Percentiles rank a stretch among this genome's conserved stretches.
Conservation (phyloP, 805 yeast species). For the Hanseniaspora meyeri region DNA sequence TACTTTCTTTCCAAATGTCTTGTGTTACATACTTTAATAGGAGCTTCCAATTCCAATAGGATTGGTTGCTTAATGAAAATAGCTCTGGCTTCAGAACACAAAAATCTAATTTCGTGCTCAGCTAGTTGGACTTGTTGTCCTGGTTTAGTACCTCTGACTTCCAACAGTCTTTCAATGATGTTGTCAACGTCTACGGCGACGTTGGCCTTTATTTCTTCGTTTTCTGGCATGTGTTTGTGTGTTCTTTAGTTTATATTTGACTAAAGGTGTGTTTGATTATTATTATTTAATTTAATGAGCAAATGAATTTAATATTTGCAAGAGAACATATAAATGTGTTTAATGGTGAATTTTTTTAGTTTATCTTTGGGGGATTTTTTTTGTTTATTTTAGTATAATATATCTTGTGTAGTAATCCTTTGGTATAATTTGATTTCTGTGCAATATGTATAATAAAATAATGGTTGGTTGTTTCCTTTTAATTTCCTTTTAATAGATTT, state of each 20-base stretch:
- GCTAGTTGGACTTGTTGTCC: constrained; percentile 91
- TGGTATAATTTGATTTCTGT: neutral
- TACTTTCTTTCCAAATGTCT: constrained; percentile 24
- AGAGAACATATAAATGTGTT: neutral
- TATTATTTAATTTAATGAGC: neutral
- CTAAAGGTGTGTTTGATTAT: neutral
- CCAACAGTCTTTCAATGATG: constrained; percentile 88
- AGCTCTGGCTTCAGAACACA: constrained; percentile 96
- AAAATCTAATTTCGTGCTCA: constrained; percentile 86
- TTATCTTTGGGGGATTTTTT: neutral
- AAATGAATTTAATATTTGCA: neutral
- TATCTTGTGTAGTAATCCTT: neutral
- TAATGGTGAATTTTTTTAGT: neutral
- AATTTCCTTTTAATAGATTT: no score
- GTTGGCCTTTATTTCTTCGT: constrained; percentile 11
- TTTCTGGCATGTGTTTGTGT: constrained; percentile 5
- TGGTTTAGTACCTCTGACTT: constrained; percentile 96
- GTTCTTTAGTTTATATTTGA: neutral
- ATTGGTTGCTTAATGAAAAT: constrained; percentile 97
- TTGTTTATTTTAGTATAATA: no score
- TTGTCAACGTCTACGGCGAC: constrained; percentile 84
- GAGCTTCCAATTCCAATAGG: constrained; percentile 88
- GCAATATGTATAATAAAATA: no score
- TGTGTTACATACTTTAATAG: constrained; percentile 60
- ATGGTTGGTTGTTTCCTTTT: neutral